phyloP scores from a whole-genome alignment of 2,329 filamentous ascomycete genomes.

The Stylonectria norvegica region DNA sequence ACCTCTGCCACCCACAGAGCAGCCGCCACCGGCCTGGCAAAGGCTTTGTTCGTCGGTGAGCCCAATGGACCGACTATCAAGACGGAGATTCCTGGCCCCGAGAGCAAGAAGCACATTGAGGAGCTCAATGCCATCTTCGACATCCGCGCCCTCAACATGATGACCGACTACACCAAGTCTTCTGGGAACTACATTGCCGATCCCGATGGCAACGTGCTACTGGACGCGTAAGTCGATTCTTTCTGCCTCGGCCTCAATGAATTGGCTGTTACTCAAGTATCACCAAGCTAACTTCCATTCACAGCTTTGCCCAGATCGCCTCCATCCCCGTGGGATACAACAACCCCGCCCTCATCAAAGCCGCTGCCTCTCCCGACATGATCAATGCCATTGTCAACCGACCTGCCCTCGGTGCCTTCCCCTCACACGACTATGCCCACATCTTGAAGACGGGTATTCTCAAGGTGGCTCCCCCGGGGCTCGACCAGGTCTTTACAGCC shows the following conservation, averaged over 20 bases:
- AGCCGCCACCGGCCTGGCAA: constrained; percentile 34
- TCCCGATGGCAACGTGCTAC: constrained; percentile 65
- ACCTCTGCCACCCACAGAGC: constrained; percentile 22
- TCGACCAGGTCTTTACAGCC: constrained; percentile 87
- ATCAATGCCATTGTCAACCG: constrained; percentile 78
- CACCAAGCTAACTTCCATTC: neutral
- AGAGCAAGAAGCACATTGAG: constrained; percentile 64
- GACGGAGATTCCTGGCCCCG: constrained; percentile 70
- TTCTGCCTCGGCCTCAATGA: neutral
- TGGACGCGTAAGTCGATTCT: constrained; percentile 60
- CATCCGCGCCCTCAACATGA: constrained; percentile 80
- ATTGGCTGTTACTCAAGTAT: neutral
- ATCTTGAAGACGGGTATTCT: constrained; percentile 78
- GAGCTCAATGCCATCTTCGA: constrained; percentile 79
- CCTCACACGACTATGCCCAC: constrained; percentile 76
- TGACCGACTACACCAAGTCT: constrained; percentile 71
- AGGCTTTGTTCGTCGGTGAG: constrained; percentile 52
- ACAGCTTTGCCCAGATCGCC: constrained; percentile 82
- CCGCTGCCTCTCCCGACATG: constrained; percentile 76
- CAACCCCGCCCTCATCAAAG: constrained; percentile 70
- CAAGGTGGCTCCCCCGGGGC: constrained; percentile 75
- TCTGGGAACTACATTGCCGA: constrained; percentile 78
- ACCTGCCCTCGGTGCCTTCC: constrained; percentile 87
- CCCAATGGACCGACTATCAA: constrained; percentile 51
- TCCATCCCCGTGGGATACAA: constrained; percentile 93